Evolutionary conservation across 2,329 filamentous ascomycete genomes (phyloP), one percentile per base, ranked within the genome.

Genomic region (Coniochaeta sp.): DNA sequence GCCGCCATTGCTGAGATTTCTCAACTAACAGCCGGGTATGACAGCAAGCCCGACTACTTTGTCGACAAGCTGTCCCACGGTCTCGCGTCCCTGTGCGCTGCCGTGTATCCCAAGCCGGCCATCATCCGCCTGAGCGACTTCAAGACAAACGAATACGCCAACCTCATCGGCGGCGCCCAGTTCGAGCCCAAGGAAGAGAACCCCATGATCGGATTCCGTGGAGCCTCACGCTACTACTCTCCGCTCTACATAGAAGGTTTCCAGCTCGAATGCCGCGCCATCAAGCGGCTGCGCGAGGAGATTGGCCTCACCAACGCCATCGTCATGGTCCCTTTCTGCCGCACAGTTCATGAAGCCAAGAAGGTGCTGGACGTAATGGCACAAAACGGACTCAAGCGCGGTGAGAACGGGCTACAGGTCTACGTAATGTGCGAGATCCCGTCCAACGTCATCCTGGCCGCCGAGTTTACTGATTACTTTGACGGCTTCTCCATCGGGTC

Each of bases 361-460:
- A 69, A 66, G 55, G 73, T 74, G 1, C 62, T 74, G 4, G 58
- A 65, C 2, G 67, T 72, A n/a, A 73, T 75, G 73, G 71, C 67
- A 2, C 67, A 72, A 16, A 71, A 75, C 55, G 73, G 74, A 1
- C 71, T 76, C n/a, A 60, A 57, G 58, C 69, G 74, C 12, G 72
- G 73, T 16, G 69, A 72, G 50, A 65, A 70, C 2, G 72, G 72
- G 6, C 66, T 75, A 5, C 59, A 73, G 59, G 71, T 76, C 44
- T 75, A 75, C 58, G 70, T 75, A 50, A 76, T 76, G 73, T 75
- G 73, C 60, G 73, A 75, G 64, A 76, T 76, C 26, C 74, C 73
- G 0, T 73, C 72, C 14, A 76, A 75, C 40, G 72, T 75, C 17
- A 75, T 76, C 44, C 63, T 75, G 9, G 74, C 73, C 1, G 66